These are phyloP conservation scores for Saccharomycopsis hybrid DNA, from an alignment of 1,139 yeast genomes.

Conservation along the genomic window DNA sequence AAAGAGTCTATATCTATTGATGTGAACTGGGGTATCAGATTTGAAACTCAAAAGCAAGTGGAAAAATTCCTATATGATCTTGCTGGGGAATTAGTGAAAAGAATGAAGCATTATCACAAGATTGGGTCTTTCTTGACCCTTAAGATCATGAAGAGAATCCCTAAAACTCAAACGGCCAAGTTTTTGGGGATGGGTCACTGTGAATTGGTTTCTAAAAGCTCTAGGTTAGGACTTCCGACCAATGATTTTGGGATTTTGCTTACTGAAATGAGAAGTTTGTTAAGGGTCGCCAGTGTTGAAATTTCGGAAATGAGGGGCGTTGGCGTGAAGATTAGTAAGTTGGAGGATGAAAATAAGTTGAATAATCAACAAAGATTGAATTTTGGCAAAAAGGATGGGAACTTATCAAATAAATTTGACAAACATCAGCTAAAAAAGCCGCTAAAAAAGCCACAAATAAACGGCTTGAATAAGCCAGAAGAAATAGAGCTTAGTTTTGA, in stretches of 20 bases:
- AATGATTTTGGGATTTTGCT: slow-evolving; percentile 56
- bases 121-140: slow-evolving; percentile 55
- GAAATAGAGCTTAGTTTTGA: slow-evolving; percentile 21
- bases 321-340: slow-evolving; percentile 58
- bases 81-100: slow-evolving; percentile 49
- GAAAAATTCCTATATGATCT: slow-evolving; percentile 56
- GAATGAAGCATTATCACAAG: slow-evolving; percentile 44
- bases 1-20: slow-evolving; percentile 83
- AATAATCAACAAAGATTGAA: slow-evolving; percentile 10
- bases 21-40: slow-evolving; percentile 86
- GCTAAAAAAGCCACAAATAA: slow-evolving; percentile 14
- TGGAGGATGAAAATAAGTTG: slow-evolving; percentile 38
- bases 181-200: slow-evolving; percentile 81
- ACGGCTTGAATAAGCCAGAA: slow-evolving; percentile 17
- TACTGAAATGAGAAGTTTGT: slow-evolving; percentile 52
- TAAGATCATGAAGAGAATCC: slow-evolving; percentile 54
- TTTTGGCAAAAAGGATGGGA: slow-evolving; percentile 13
- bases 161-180: slow-evolving; percentile 72
- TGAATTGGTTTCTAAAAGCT: slow-evolving; percentile 53
- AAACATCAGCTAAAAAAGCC: slow-evolving; percentile 17
- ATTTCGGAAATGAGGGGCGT: slow-evolving; percentile 73
- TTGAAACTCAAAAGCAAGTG: slow-evolving; percentile 52
- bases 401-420: slow-evolving; percentile 13
- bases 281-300: slow-evolving; percentile 51
- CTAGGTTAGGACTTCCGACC: slow-evolving; percentile 59